phyloP scores from a whole-genome alignment of 306 rosid genomes.

The Fragaria ananassa region DNA sequence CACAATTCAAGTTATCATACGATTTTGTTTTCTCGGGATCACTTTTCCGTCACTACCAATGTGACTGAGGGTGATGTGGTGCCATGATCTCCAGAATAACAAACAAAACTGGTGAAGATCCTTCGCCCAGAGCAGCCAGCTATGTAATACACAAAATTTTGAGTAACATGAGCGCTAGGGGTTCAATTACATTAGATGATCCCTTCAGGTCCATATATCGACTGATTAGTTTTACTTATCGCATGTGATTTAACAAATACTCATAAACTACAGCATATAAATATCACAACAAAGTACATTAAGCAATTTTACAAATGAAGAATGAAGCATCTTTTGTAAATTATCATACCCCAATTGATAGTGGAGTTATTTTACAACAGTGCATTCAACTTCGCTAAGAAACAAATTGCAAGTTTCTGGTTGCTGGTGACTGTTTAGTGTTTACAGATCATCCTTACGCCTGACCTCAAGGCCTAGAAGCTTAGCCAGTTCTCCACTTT shows the following conservation, averaged over 20 bases:
- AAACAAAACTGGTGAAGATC: too few species aligned
- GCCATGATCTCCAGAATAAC: too few species aligned
- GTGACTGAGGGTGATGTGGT: too few species aligned
- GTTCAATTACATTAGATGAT: too few species aligned
- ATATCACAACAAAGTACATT: not conserved
- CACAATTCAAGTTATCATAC: too few species aligned
- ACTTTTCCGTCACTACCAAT: too few species aligned
- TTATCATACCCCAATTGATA: not conserved
- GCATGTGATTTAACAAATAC: not conserved
- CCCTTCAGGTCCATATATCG: not conserved
- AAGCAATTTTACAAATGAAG: not conserved
- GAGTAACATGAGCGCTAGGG: too few species aligned
- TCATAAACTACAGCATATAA: not conserved
- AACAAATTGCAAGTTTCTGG: not conserved
- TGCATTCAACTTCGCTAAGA: not conserved
- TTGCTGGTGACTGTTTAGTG: not conserved
- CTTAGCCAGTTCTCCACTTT: conserved; percentile 63
- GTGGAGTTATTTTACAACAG: not conserved
- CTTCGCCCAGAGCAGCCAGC: too few species aligned
- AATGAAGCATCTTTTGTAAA: not conserved
- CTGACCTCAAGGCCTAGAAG: conserved; percentile 56
- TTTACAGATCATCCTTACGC: conserved; percentile 54
- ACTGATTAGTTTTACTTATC: not conserved
- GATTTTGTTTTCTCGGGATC: too few species aligned
- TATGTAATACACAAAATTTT: too few species aligned